Conservation (phyloP, 768 basidiomycete species). For the Glaciozyma antarctica region DNA sequence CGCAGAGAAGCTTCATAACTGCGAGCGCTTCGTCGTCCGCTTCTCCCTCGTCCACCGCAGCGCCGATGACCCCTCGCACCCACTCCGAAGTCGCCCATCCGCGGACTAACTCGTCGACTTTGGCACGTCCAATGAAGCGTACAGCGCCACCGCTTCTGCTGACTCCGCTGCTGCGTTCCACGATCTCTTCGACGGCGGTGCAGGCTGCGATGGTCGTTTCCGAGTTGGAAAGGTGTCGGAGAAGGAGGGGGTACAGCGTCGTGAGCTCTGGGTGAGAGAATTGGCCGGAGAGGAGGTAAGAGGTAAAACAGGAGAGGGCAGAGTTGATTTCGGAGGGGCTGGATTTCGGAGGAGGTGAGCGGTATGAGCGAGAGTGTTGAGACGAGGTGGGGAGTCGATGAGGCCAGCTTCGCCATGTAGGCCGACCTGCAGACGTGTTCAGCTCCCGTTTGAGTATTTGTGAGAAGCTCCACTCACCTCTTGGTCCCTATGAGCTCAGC, state of each 20-base stretch:
- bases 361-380: slow-evolving; percentile 21
- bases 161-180: slow-evolving; percentile 26
- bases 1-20: slow-evolving; percentile 30
- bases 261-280: slow-evolving; percentile 25
- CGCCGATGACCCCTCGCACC: background rate
- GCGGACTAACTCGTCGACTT: slow-evolving; percentile 10
- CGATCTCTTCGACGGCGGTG: slow-evolving; percentile 30
- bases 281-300: slow-evolving; percentile 28
- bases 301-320: slow-evolving; percentile 29
- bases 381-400: slow-evolving; percentile 28
- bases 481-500: slow-evolving; percentile 32
- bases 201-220: slow-evolving; percentile 15
- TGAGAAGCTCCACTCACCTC: slow-evolving; percentile 6
- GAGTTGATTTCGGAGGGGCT: slow-evolving; percentile 15
- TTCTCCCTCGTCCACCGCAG: slow-evolving; percentile 8
- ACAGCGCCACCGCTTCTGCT: slow-evolving; percentile 8
- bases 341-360: slow-evolving; percentile 6
- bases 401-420: slow-evolving; percentile 28
- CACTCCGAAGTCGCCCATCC: slow-evolving; percentile 7
- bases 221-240: slow-evolving; percentile 23
- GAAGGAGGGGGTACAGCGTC: slow-evolving; percentile 32
- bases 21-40: slow-evolving; percentile 24
- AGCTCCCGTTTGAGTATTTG: background rate
- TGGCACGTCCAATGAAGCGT: slow-evolving; percentile 14
- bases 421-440: slow-evolving; percentile 12